Evolutionary conservation across 768 basidiomycete species (phyloP).

Genomic region (Crassisporium funariophilum): DNA sequence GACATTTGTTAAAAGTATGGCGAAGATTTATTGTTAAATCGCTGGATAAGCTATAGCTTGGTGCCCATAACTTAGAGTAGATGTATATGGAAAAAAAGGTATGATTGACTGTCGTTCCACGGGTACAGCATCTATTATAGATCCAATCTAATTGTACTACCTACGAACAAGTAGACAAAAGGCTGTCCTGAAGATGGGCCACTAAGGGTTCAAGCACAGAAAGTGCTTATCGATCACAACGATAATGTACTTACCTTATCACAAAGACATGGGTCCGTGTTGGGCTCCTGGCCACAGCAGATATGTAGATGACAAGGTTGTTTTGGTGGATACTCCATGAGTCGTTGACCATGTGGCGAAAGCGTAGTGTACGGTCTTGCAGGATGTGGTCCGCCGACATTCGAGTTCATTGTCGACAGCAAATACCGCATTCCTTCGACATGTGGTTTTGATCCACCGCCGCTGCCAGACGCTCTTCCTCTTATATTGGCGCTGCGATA

Average conservation of each 20-base stretch:
- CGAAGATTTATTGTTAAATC: background rate
- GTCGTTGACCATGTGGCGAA: constrained; percentile 35
- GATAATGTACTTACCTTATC: constrained; percentile 62
- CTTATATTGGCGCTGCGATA: constrained; percentile 49
- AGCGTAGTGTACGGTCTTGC: constrained; percentile 24
- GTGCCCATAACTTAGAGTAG: no score
- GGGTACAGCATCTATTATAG: no score
- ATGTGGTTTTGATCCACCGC: constrained; percentile 15
- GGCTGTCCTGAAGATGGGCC: no score
- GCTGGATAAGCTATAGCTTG: no score
- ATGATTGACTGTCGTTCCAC: no score
- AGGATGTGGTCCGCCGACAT: constrained; percentile 31
- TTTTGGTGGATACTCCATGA: constrained; percentile 60
- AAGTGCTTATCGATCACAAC: no score
- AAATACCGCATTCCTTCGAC: constrained; percentile 38
- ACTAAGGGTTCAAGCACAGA: no score
- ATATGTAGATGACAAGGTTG: constrained; percentile 52
- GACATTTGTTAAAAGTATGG: background rate
- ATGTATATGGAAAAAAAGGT: no score
- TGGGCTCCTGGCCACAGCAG: constrained; percentile 27
- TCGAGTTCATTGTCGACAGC: constrained; percentile 37
- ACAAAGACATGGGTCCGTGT: no score
- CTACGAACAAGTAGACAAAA: no score
- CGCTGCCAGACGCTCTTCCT: constrained; percentile 26
- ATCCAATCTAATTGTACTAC: no score